Percentiles rank a stretch among this genome's conserved stretches.
Conservation (phyloP, 768 basidiomycete genomes). For the Rhodosporidiobolus sp. region DNA sequence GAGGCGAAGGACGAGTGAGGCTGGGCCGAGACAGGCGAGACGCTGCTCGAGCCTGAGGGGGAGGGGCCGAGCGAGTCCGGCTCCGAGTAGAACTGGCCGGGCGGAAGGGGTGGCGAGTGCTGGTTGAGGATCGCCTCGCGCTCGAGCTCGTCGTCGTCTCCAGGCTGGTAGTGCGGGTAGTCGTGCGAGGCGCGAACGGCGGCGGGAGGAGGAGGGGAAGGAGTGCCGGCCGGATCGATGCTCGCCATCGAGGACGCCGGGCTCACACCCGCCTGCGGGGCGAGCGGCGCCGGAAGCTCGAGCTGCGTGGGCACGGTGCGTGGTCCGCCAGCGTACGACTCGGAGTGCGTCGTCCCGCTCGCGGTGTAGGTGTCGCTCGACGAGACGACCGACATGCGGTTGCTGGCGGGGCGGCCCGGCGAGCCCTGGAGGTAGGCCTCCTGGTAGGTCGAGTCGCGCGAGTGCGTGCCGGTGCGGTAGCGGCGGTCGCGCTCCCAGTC, state of each 20-base stretch:
- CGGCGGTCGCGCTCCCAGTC: conserved; percentile 95
- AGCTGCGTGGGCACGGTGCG: conserved; percentile 19
- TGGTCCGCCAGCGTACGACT: conserved; percentile 6
- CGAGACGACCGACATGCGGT: conserved; percentile 65
- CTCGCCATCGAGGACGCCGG: conserved; percentile 16
- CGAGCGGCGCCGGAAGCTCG: conserved; percentile 48
- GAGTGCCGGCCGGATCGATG: conserved; percentile 12
- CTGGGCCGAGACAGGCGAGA: not conserved
- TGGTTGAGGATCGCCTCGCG: conserved; percentile 33
- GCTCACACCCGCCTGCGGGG: conserved; percentile 21
- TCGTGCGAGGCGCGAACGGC: conserved; percentile 36
- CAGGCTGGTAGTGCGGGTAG: conserved; percentile 28
- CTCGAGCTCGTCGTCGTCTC: conserved; percentile 33
- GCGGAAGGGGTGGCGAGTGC: conserved; percentile 14
- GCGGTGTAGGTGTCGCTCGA: conserved; percentile 52
- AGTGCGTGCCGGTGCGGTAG: conserved; percentile 52
- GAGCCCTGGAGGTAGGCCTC: conserved; percentile 50
- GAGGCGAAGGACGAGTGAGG: conserved; percentile 2
- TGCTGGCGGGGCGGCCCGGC: conserved; percentile 49
- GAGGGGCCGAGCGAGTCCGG: not conserved
- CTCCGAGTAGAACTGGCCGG: conserved; percentile 7
- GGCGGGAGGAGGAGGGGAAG: not conserved
- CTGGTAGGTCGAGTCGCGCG: conserved; percentile 72
- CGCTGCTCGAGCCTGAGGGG: not conserved
- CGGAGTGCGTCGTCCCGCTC: conserved; percentile 13